Base-by-base conservation (phyloP, 2,329 filamentous ascomycete genomes). In the Ophiostoma triangulosporum region DNA sequence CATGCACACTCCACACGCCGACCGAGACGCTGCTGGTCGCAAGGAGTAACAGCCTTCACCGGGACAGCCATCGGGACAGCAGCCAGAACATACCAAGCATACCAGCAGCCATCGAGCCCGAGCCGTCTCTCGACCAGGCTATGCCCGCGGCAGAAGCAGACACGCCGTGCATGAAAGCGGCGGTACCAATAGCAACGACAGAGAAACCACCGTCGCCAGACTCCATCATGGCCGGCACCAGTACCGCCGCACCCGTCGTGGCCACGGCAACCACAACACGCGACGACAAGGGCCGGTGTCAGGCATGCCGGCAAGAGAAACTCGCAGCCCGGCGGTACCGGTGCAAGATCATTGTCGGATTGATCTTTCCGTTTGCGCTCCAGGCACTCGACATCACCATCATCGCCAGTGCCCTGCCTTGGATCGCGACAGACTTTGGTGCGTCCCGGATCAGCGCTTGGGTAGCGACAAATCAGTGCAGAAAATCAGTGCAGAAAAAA, bases 381-480 rank as follows among this genome's bases (percentile, higher is more conserved):
- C 76, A 82, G 54, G 74, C 79, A 2, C 69, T 86, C 2, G 81
- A 86, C 62, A 68, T 78, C 2, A 86, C 82, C 0, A 82, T 86
- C 53, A 61, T 82, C 14, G 77, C 79, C 3, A 76, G 76, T 15
- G 78, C 78, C 0, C 64, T 81, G 15, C 76, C 78, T 0, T 78
- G 75, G 59, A 85, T 86, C 38, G 81, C 81, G 3, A 71, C 74
- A 0, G 77, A 85, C 61, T 86, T 86, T 64, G 65, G 78, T 80
- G 11, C 32, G n/a, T n/a, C n/a, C n/a, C n/a, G n/a, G n/a, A n/a
- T n/a, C n/a, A n/a, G n/a, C n/a, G n/a, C n/a, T n/a, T n/a, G n/a
- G n/a, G n/a, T n/a, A n/a, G n/a, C n/a, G n/a, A n/a, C n/a, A n/a
- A n/a, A n/a, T n/a, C n/a, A n/a, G n/a, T n/a, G n/a, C n/a, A n/a